Base-by-base conservation (phyloP, 148 eudicot genomes). In the Cornus controversa region DNA sequence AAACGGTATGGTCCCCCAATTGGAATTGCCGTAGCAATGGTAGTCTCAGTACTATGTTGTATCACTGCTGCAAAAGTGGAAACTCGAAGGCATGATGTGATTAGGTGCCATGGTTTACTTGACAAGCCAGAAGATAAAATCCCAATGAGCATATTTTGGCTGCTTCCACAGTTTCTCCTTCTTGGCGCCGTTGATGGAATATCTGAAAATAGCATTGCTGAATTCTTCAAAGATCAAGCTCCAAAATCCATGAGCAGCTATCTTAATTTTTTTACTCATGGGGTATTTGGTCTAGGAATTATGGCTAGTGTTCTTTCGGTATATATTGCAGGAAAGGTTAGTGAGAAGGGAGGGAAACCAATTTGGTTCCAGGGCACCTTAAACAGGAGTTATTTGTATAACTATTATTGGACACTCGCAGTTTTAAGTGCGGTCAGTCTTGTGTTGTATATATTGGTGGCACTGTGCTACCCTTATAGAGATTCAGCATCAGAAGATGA, bases 311-410 rank as follows among this genome's bases (percentile, higher is more conserved):
- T 75, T 40, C 31, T 88, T 4, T 80, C 75, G 1, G 87, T 79
- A 10, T 75, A 78, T 27, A 24, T 88, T 0, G 88, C 82, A 4
- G 89, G 86, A 1, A 79, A 69, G 80, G 47, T 87, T 5, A 85
- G 91, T 20, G 69, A 76, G 22, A 40, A 64, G 14, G 75, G 62
- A 47, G 85, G 85, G n/a, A 82, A 79, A 25, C 28, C 1, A 23
- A 87, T 27, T 73, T 90, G 93, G 93, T 84, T 90, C 25, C 87
- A 86, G 58, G 68, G 76, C 3, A 87, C 89, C 4, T 65, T 89
- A 62, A 87, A 85, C 47, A 75, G 69, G 77, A 87, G 90, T 58
- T 80, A 81, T 0, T 76, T 89, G 70, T 86, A 89, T 66, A 82
- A 82, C 0, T 89, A 83, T 53, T 89, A 87, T 31, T 87, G 87